phyloP scores from a whole-genome alignment of 2,329 filamentous ascomycete genomes.

The Hypoxylon sp. region DNA sequence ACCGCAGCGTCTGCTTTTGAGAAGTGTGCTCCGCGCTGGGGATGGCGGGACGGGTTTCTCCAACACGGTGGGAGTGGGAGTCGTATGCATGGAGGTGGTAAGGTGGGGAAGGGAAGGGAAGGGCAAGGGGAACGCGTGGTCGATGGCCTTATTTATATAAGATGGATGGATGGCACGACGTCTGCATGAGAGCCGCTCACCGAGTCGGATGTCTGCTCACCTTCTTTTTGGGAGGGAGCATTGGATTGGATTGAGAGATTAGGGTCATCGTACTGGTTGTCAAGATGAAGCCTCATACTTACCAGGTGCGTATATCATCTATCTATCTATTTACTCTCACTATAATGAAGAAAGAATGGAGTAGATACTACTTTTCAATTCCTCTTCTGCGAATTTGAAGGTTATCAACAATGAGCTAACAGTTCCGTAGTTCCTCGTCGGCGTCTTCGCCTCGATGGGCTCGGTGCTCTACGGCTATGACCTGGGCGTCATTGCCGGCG shows the following conservation, averaged over 20 bases:
- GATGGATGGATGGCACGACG: conserved; percentile 14
- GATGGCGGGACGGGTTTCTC: conserved; percentile 6
- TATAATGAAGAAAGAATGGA: background rate
- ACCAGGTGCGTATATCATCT: conserved; percentile 47
- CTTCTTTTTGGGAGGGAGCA: conserved; percentile 2
- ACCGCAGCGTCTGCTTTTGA: background rate
- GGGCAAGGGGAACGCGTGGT: background rate
- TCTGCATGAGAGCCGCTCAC: conserved; percentile 8
- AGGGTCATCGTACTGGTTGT: background rate
- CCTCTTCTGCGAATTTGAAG: background rate
- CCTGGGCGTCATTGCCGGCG: conserved; percentile 67
- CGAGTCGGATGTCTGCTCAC: conserved; percentile 5
- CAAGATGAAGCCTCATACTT: conserved; percentile 53
- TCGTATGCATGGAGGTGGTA: background rate
- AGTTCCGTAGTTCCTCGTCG: conserved; percentile 63
- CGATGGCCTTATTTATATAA: conserved; percentile 13
- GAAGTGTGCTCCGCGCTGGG: conserved; percentile 30
- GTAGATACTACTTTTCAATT: background rate
- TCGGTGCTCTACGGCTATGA: conserved; percentile 71
- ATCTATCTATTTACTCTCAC: background rate
- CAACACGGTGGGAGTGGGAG: background rate
- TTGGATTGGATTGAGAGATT: conserved; percentile 3
- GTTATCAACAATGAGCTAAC: background rate
- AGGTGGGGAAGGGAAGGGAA: background rate
- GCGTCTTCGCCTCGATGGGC: conserved; percentile 69